Conservation (phyloP, 1,139 yeast species). For the Scheffersomyces lignicola region DNA sequence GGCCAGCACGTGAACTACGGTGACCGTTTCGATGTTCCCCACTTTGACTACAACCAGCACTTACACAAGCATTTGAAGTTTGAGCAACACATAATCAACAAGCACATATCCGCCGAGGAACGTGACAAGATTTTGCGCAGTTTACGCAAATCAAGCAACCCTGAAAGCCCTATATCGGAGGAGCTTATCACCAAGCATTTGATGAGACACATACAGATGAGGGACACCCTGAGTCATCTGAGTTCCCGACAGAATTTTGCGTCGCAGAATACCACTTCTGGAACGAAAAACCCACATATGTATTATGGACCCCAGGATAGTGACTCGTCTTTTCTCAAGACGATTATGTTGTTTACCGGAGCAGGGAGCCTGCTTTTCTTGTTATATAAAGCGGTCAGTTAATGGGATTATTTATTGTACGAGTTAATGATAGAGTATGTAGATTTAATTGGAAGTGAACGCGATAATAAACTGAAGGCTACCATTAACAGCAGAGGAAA, state of each 20-base stretch:
- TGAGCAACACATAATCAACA: slow-evolving; percentile 54
- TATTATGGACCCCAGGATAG: slow-evolving; percentile 16
- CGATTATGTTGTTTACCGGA: slow-evolving; percentile 30
- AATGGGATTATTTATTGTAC: slow-evolving; percentile 1
- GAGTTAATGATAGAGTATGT: no score
- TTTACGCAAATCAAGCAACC: slow-evolving; percentile 33
- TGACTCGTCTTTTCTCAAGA: slow-evolving; percentile 22
- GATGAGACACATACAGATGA: slow-evolving; percentile 36
- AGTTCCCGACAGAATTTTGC: background rate
- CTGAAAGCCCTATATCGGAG: slow-evolving; percentile 35
- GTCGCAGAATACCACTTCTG: background rate
- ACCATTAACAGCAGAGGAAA: no score
- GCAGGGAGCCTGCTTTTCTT: slow-evolving; percentile 31
- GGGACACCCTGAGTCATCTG: background rate
- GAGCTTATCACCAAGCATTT: slow-evolving; percentile 46
- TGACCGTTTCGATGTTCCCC: slow-evolving; percentile 66
- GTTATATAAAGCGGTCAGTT: slow-evolving; percentile 19
- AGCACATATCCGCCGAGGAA: slow-evolving; percentile 32
- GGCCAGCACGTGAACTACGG: slow-evolving; percentile 44
- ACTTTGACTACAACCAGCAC: slow-evolving; percentile 71
- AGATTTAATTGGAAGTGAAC: no score
- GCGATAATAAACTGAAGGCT: no score
- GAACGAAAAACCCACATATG: slow-evolving; percentile 4
- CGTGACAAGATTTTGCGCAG: slow-evolving; percentile 36
- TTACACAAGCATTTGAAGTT: slow-evolving; percentile 59